Conservation (phyloP, 306 rosid species). For the Leucaena leucocephala region DNA sequence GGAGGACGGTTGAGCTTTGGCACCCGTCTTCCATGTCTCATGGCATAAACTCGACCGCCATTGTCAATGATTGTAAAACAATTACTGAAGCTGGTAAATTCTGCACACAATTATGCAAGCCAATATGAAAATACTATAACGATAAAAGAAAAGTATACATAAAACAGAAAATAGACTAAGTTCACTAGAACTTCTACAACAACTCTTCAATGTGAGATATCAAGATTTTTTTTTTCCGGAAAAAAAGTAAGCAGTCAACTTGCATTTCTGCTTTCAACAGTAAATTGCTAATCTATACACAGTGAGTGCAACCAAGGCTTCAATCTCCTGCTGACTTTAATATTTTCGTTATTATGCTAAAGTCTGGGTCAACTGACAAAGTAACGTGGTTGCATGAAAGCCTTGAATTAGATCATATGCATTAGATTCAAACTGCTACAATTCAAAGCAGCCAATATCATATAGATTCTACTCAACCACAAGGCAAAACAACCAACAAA, state of each 20-base stretch:
- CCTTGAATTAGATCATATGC: neutral
- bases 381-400: neutral
- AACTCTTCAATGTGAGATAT: neutral
- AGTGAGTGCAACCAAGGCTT: neutral
- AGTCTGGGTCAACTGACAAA: neutral
- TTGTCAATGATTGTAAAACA: slow-evolving; percentile 59
- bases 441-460: neutral
- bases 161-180: slow-evolving; percentile 4
- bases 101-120: slow-evolving; percentile 46
- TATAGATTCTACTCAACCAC: slow-evolving; percentile 1
- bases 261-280: neutral
- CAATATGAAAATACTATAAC: slow-evolving; percentile 17
- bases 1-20: slow-evolving; percentile 98
- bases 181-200: slow-evolving; percentile 33
- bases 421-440: neutral
- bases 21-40: slow-evolving; percentile 90
- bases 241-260: neutral
- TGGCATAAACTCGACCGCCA: slow-evolving; percentile 76
- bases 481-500: neutral
- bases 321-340: neutral
- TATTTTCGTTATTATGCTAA: neutral
- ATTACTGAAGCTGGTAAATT: slow-evolving; percentile 49
- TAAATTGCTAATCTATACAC: neutral
- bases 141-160: slow-evolving; percentile 7
- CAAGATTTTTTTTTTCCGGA: neutral